Evolutionary conservation across 2,329 filamentous ascomycete genomes (phyloP).

Genomic region (Xylariaceae sp.): DNA sequence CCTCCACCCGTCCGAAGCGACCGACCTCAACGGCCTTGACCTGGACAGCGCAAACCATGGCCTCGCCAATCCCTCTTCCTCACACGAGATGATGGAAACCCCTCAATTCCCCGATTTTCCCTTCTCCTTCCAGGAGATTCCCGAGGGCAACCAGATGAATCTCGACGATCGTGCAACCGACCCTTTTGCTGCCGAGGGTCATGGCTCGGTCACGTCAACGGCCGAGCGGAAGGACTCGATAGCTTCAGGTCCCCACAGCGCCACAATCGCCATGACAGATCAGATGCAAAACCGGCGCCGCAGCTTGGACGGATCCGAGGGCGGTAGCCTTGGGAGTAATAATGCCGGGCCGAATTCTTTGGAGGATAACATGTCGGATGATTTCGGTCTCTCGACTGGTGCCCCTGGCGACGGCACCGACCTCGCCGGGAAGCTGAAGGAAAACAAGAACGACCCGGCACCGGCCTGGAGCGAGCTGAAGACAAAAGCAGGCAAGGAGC

Average conservation of each 20-base stretch:
- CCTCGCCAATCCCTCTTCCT: slow-evolving; percentile 22
- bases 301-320: slow-evolving; percentile 35
- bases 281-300: slow-evolving; percentile 15
- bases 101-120: slow-evolving; percentile 46
- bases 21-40: slow-evolving; percentile 29
- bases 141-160: slow-evolving; percentile 34
- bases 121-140: slow-evolving; percentile 40
- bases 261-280: slow-evolving; percentile 21
- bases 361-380: slow-evolving; percentile 48
- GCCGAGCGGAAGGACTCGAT: slow-evolving; percentile 30
- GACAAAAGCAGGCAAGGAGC: slow-evolving; percentile 90
- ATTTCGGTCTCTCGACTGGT: slow-evolving; percentile 46
- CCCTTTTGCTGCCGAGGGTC: slow-evolving; percentile 20
- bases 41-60: slow-evolving; percentile 28
- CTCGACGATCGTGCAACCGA: slow-evolving; percentile 30
- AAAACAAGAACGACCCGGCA: slow-evolving; percentile 50
- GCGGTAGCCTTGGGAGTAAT: slow-evolving; percentile 34
- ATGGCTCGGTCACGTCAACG: slow-evolving; percentile 27
- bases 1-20: slow-evolving; percentile 23
- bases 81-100: slow-evolving; percentile 34
- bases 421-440: slow-evolving; percentile 43
- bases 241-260: slow-evolving; percentile 28
- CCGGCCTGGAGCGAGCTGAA: slow-evolving; percentile 77
- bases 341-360: slow-evolving; percentile 38
- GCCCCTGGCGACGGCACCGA: slow-evolving; percentile 46